Evolutionary conservation across 2,329 filamentous ascomycete species (phyloP), one percentile per base, ranked within the genome.

Genomic region (Cordyceps pruinosa): DNA sequence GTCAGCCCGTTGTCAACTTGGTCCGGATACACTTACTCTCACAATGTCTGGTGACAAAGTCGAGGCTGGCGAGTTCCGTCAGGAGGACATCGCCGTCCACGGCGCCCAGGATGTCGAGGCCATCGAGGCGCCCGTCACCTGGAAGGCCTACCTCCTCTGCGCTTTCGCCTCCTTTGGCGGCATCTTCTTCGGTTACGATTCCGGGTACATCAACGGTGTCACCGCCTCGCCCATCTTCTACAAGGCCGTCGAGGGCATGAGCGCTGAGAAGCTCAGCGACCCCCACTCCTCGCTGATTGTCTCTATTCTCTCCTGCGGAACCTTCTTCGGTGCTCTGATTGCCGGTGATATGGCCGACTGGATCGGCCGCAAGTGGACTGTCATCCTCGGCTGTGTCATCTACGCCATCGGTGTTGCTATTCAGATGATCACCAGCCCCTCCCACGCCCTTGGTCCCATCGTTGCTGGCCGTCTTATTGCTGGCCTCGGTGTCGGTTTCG

Each of bases 131-230:
- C 84, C 85, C 63, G 80, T 88, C 64, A 88, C 85, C 62, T 73
- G 82, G 72, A 84, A 85, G 75, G 85, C 85, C 57, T 88, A 88
- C 70, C 60, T 86, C 51, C 80, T 88, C 67, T 88, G 85, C 71
- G 85, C 83, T 62, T 88, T 88, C 62, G 85, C 85, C 59, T 83
- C 85, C 34, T 87, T 88, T 60, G 85, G 85, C 66, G 85, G 83
- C 71, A 87, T 89, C 73, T 87, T 90, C 75, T 88, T 90, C 72
- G 88, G 88, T 50, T 91, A 88, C 72, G 88, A 90, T 66, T 88
- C 86, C 42, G 88, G 87, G 64, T 88, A 88, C 73, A 88, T 89
- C 75, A 84, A 83, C 69, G 84, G 84, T 68, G 82, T 86, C 59
- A 73, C 81, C 41, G 81, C 76, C 63, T 74, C 77, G 62, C 41